Evolutionary conservation across 768 basidiomycete genomes (phyloP).

Genomic region (Fomitopsis serialis): DNA sequence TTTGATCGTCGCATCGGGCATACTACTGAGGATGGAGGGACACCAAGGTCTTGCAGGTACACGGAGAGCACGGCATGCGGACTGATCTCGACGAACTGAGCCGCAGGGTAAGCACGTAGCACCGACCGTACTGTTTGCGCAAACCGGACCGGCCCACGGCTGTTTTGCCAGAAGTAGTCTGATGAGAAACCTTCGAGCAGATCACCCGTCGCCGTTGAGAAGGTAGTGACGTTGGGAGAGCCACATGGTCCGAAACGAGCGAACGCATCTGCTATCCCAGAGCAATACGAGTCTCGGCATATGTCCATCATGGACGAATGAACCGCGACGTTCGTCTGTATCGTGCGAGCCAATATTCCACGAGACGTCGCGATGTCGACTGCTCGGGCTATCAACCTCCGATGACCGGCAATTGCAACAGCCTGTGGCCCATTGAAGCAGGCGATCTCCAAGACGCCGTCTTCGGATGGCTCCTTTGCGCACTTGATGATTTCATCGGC

Average conservation of each 20-base stretch:
- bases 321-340: slow-evolving; percentile 31
- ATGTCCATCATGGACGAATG: slow-evolving; percentile 35
- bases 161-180: slow-evolving; percentile 38
- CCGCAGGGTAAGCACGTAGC: slow-evolving; percentile 10
- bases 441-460: slow-evolving; percentile 28
- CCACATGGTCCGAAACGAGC: slow-evolving; percentile 26
- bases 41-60: slow-evolving; percentile 23
- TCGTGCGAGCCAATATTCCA: slow-evolving; percentile 30
- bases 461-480: slow-evolving; percentile 4
- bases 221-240: slow-evolving; percentile 23
- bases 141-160: slow-evolving; percentile 34
- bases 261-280: slow-evolving; percentile 27
- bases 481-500: slow-evolving; percentile 22
- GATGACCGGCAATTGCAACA: slow-evolving; percentile 31
- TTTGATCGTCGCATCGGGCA: slow-evolving; percentile 25
- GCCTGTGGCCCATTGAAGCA: slow-evolving; percentile 36
- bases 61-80: slow-evolving; percentile 34
- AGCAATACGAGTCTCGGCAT: slow-evolving; percentile 25
- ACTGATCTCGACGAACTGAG: slow-evolving; percentile 31
- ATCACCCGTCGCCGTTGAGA: slow-evolving; percentile 32
- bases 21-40: slow-evolving; percentile 14
- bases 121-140: slow-evolving; percentile 20
- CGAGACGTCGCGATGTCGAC: slow-evolving; percentile 23
- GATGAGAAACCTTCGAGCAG: slow-evolving; percentile 21
- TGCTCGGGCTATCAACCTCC: slow-evolving; percentile 19